Percentiles rank a stretch among this genome's conserved stretches.
These are phyloP conservation scores for Pisolithus marmoratus DNA, from an alignment of 768 basidiomycete species.

Conservation along the genomic window DNA sequence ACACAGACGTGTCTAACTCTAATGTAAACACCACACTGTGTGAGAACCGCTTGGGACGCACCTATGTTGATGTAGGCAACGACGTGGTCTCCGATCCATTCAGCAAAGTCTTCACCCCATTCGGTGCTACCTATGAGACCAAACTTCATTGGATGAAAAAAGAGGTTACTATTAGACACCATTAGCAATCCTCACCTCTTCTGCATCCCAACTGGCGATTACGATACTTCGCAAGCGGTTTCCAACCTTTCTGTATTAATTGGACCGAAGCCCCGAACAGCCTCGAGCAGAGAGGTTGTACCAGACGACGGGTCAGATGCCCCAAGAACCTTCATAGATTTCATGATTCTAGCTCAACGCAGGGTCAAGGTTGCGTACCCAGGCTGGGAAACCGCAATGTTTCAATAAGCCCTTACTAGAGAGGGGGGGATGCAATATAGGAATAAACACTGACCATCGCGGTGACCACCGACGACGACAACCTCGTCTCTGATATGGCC, in stretches of 20 bases:
- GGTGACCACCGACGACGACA: constrained; percentile 64
- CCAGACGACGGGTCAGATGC: constrained; percentile 78
- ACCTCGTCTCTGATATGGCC: constrained; percentile 62
- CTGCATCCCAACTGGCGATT: constrained; percentile 72
- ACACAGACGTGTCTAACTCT: constrained; percentile 39
- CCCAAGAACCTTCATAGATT: constrained; percentile 57
- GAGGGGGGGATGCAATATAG: not conserved
- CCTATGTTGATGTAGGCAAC: constrained; percentile 62
- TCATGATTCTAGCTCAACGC: not conserved
- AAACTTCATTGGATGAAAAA: constrained; percentile 24
- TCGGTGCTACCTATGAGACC: constrained; percentile 59
- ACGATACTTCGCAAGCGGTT: constrained; percentile 71
- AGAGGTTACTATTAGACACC: not conserved
- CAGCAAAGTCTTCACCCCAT: constrained; percentile 62
- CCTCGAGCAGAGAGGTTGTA: constrained; percentile 71
- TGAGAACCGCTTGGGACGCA: constrained; percentile 11
- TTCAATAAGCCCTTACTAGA: not conserved
- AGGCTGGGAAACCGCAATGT: constrained; percentile 5
- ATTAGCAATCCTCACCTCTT: constrained; percentile 38
- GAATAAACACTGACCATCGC: constrained; percentile 47
- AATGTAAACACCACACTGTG: not conserved
- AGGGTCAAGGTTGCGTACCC: constrained; percentile 7
- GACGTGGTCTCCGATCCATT: constrained; percentile 49
- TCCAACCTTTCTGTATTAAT: constrained; percentile 72
- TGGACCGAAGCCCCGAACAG: constrained; percentile 70